Evolutionary conservation across 1,139 yeast species (phyloP), one percentile per base, ranked within the genome.

Genomic region (Eremothecium cymbalariae): DNA sequence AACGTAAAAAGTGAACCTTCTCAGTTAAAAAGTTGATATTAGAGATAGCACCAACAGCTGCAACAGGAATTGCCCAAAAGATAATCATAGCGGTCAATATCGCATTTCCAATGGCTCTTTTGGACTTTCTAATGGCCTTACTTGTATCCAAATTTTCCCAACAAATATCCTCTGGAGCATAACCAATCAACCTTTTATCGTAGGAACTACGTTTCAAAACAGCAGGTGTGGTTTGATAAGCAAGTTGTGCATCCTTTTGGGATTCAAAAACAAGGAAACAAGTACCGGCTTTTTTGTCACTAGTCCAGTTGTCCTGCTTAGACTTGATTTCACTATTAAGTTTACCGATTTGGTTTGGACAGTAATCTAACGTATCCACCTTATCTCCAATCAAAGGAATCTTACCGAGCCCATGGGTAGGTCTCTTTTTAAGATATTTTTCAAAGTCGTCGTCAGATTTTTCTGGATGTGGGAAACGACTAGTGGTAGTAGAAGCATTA

Each of bases 61-160:
- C 84, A 9, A 83, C 90, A 2, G 95, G 95, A 41, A 84, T 68
- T 22, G 93, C 79, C 94, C 94, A 84, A 46, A 83, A 75, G 13
- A 82, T 64, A 34, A 83, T 68, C 46, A 79, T 48, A 3, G 74
- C 67, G 11, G 68, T 56, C 42, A 80, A 65, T 4, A 74, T 67
- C 8, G 76, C 63, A 41, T 67, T 61, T 0, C 88, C 81, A 22
- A 67, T 57, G 6, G 68, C 46, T 33, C 64, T 62, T 59, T 80
- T 70, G 7, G 66, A 48, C 23, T 65, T 51, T 52, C 74, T 63
- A 54, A 71, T 76, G 65, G 74, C 68, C 70, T 76, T 70, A 40
- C 70, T 71, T 44, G 77, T 53, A 39, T 81, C 61, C 60, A 80
- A 62, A 50, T 77, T 80, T 18, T 67, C 54, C 90, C 90, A 81